Conservation (phyloP, 2,329 filamentous ascomycete species). For the Penicillium janthinellum region DNA sequence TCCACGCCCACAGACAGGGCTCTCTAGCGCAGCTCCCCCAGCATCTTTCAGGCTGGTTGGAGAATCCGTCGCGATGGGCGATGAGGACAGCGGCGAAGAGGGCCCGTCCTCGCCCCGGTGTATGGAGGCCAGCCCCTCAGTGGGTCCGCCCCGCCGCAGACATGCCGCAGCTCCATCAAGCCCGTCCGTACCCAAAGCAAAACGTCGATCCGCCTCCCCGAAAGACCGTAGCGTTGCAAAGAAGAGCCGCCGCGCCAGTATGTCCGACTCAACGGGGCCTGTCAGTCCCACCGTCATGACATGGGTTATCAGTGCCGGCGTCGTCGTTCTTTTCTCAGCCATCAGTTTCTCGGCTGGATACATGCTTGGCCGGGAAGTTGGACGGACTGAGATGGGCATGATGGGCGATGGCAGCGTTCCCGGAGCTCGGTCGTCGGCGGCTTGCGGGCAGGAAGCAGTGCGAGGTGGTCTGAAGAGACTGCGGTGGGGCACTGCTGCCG, state of each 20-base stretch:
- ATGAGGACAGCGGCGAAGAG: slow-evolving; percentile 33
- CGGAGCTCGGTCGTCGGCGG: slow-evolving; percentile 37
- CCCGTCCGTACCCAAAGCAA: slow-evolving; percentile 27
- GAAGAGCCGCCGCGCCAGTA: slow-evolving; percentile 37
- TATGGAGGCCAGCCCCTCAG: slow-evolving; percentile 24
- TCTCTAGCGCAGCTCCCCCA: slow-evolving; percentile 45
- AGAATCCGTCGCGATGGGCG: slow-evolving; percentile 59
- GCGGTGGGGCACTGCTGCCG: slow-evolving; percentile 44
- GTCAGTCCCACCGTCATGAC: slow-evolving; percentile 64
- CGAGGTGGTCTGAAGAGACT: slow-evolving; percentile 46
- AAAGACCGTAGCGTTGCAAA: slow-evolving; percentile 42
- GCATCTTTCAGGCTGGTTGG: slow-evolving; percentile 61
- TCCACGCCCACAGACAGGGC: slow-evolving; percentile 30
- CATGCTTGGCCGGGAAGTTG: slow-evolving; percentile 61
- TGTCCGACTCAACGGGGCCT: slow-evolving; percentile 34
- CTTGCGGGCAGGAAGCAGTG: slow-evolving; percentile 51
- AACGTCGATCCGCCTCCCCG: slow-evolving; percentile 39
- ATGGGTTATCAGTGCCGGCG: slow-evolving; percentile 66
- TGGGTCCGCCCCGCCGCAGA: slow-evolving; percentile 26
- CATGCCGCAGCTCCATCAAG: slow-evolving; percentile 14
- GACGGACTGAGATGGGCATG: slow-evolving; percentile 52
- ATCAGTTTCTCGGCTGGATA: slow-evolving; percentile 68
- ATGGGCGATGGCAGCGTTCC: slow-evolving; percentile 31
- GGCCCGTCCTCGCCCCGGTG: slow-evolving; percentile 17
- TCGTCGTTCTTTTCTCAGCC: slow-evolving; percentile 65